These are phyloP conservation scores for Bruguiera gymnorhiza DNA, from an alignment of 345 rosid species.

Conservation along the genomic window DNA sequence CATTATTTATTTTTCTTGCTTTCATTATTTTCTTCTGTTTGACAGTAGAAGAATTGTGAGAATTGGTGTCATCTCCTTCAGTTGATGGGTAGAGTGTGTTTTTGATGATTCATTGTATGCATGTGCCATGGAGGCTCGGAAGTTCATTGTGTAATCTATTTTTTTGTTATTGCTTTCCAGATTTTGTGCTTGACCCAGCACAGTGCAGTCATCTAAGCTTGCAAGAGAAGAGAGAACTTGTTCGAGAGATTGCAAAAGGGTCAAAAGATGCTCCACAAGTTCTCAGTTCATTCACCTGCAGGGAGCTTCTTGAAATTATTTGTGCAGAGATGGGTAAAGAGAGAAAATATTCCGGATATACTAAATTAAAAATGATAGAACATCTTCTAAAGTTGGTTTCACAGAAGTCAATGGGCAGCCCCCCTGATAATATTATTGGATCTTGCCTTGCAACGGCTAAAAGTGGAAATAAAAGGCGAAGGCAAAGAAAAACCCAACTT, in stretches of 20 bases:
- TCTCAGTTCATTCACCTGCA: constrained; percentile 67
- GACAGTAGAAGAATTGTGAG: background rate
- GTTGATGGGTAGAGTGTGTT: background rate
- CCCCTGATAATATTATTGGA: constrained; percentile 4
- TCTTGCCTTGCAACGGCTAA: constrained; percentile 18
- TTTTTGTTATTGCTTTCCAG: constrained; percentile 20
- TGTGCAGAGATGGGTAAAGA: constrained; percentile 88
- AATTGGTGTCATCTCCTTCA: background rate
- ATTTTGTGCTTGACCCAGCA: constrained; percentile 50
- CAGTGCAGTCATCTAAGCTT: constrained; percentile 52
- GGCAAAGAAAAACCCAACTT: constrained; percentile 32
- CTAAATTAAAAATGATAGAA: constrained; percentile 69
- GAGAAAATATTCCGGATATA: constrained; percentile 66
- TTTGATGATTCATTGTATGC: background rate
- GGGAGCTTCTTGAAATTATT: constrained; percentile 73
- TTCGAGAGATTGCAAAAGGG: constrained; percentile 53
- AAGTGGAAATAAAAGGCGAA: constrained; percentile 40
- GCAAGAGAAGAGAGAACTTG: constrained; percentile 66
- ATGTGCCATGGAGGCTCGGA: background rate
- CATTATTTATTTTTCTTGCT: background rate
- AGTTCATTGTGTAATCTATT: background rate
- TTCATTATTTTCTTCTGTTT: background rate
- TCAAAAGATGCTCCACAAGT: constrained; percentile 56
- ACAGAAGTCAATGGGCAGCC: constrained; percentile 32
- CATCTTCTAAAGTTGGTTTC: constrained; percentile 61